Evolutionary conservation across 2,329 filamentous ascomycete species (phyloP).

Genomic region (Onygenales sp.): DNA sequence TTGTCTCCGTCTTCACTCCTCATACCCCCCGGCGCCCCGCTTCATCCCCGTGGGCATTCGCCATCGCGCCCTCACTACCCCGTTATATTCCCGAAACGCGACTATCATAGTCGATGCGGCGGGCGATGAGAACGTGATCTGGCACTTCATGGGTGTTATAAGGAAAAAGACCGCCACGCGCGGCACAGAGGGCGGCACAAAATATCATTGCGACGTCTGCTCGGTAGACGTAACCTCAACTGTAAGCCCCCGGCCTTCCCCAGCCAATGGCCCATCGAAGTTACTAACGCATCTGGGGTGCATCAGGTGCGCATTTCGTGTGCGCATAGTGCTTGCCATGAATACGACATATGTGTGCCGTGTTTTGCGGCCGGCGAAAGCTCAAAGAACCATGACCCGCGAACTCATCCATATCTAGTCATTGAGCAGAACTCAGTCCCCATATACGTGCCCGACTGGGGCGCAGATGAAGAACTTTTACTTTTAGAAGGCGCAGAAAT

Average conservation of each 20-base stretch:
- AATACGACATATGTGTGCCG: constrained; percentile 93
- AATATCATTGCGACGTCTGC: constrained; percentile 96
- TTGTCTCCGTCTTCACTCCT: not conserved
- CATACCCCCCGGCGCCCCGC: not conserved
- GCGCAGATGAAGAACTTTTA: constrained; percentile 91
- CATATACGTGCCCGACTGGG: constrained; percentile 92
- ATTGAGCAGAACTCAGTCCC: constrained; percentile 98
- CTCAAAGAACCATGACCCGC: constrained; percentile 76
- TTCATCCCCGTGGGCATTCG: not conserved
- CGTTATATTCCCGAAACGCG: not conserved
- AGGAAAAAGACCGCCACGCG: constrained; percentile 86
- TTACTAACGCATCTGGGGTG: not conserved
- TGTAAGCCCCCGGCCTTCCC: constrained; percentile 45
- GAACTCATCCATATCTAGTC: constrained; percentile 78
- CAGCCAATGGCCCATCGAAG: not conserved
- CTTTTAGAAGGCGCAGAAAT: constrained; percentile 90
- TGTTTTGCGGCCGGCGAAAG: constrained; percentile 80
- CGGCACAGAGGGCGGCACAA: constrained; percentile 78
- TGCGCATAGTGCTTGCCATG: constrained; percentile 70
- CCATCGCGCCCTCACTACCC: not conserved
- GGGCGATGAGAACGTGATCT: not conserved
- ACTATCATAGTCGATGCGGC: not conserved
- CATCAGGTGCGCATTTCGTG: constrained; percentile 85
- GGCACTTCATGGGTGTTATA: constrained; percentile 70
- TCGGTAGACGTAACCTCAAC: constrained; percentile 95